Evolutionary conservation across 805 yeast species (phyloP), one percentile per base, ranked within the genome.

Genomic region (Yarrowia phangngaensis): DNA sequence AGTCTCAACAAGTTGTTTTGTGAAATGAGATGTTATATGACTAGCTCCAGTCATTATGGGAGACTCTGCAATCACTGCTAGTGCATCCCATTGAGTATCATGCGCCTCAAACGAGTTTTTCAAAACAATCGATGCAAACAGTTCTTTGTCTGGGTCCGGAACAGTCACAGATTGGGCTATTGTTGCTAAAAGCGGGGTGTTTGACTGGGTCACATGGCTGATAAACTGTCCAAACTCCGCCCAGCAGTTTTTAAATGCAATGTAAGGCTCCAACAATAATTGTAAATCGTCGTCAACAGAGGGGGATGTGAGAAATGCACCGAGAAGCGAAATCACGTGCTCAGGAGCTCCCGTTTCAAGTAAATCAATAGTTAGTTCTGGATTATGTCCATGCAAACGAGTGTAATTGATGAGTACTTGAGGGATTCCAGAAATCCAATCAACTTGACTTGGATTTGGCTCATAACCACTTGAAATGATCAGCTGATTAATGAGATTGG

Each of bases 71-170:
- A 41, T 41, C 22, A 20, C 13, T 6, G 35, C 35, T 3, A 41
- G 22, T 8, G 48, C 48, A 8, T 29, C 35, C 48, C 48, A 41
- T 13, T 41, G 48, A 3, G 48, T 29, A 5, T 41, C 48, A 16
- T 29, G 20, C 2, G 48, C 34, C 20, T 41, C 48, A 12, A 41
- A 41, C 7, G 29, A 29, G 29, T 29, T 29, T 11, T 41, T 41
- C 23, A 29, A 6, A 14, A 41, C 35, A 6, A 15, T 16, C 3
- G 4, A 3, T 5, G 17, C 29, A n/a, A 41, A 41, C 3, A 14
- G 28, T 3, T 29, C 48, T 5, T 17, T 12, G 6, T 41, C 48
- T 6, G 48, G 16, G 17, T 13, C 29, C 15, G 48, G 48, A 9
- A 20, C 28, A 20, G 20, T 13, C 17, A 38, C 32, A 3, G 15